phyloP scores from a whole-genome alignment of 2,329 filamentous ascomycete species.

The Diaporthe destruens region DNA sequence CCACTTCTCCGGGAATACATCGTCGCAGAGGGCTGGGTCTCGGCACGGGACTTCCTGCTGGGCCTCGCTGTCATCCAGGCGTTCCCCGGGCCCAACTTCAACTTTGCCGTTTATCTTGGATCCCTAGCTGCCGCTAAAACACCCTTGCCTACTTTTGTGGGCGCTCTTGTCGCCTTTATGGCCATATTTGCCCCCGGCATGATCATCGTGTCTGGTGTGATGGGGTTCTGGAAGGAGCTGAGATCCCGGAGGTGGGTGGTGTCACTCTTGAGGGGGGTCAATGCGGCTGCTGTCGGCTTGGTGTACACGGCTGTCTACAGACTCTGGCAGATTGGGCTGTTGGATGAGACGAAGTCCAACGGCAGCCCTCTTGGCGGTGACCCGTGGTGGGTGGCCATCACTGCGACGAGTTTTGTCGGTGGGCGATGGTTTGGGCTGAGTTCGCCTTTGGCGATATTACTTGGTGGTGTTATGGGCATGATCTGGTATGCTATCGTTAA shows the following conservation, averaged over 20 bases:
- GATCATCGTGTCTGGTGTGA: conserved; percentile 61
- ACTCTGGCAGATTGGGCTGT: conserved; percentile 72
- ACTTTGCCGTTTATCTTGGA: conserved; percentile 71
- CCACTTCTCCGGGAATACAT: conserved; percentile 72
- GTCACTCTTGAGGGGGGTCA: conserved; percentile 66
- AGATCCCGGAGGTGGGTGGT: conserved; percentile 47
- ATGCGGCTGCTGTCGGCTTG: conserved; percentile 70
- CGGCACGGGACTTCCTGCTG: conserved; percentile 77
- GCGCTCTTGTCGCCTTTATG: conserved; percentile 64
- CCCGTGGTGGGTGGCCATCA: conserved; percentile 74
- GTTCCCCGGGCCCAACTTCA: conserved; percentile 64
- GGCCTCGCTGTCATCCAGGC: conserved; percentile 79
- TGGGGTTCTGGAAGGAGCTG: conserved; percentile 68
- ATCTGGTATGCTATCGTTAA: not conserved
- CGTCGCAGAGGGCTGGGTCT: conserved; percentile 78
- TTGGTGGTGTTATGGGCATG: not conserved
- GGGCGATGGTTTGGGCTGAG: conserved; percentile 61
- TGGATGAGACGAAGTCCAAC: conserved; percentile 60
- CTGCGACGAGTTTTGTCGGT: conserved; percentile 60
- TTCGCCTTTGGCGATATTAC: conserved; percentile 50
- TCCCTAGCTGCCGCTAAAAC: conserved; percentile 59
- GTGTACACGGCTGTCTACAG: conserved; percentile 75
- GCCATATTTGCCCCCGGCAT: conserved; percentile 67
- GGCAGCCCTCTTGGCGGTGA: conserved; percentile 69
- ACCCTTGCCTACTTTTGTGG: conserved; percentile 54